Base-by-base conservation (phyloP, 1,284 basidiomycete species). In the Austroboletus novae-zelandiae region DNA sequence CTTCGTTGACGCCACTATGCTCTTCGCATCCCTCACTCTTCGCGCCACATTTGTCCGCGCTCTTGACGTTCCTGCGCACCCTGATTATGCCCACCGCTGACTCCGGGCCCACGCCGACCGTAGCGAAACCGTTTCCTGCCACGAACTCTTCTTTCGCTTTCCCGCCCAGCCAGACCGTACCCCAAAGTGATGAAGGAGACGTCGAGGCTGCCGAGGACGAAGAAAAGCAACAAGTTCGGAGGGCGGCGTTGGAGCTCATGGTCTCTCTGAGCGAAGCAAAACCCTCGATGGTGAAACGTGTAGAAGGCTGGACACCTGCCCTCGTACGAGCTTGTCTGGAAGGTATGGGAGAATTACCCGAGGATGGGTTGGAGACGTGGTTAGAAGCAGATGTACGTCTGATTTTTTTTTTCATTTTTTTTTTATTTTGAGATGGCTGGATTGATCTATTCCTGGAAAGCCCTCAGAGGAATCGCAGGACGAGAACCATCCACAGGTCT, bases 301-400 rank as follows among this genome's bases (percentile, higher is more conserved):
- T 74, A 0, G 75, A 78, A 23, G 86, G 81, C 0, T 91, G 89
- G 88, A 79, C 83, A 5, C 74, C 74, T 9, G 75, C 81, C 14
- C 68, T 89, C 34, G 84, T 90, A 1, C 70, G 83, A 4, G 85
- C 84, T 4, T 90, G 87, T 66, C 67, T 89, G 36, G 89, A 91
- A 58, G 85, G 84, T 1, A 91, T 91, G 87, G 81, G 84, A 18
- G 87, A 90, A 66, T 74, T 92, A 25, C 79, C 83, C 9, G 74
- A 84, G 35, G 80, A 80, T 35, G 76, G 78, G 27, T 72, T 83
- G 46, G 74, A 78, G 7, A 72, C 70, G 1, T 92, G 89, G 89
- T 67, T 89, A 18, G 78, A 80, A 18, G 84, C 85, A 23, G 89
- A 93, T 66, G 89, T 91, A 61, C 58, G 77, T 74, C 27, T 44